These are phyloP conservation scores for Dovyalis caffra DNA, from an alignment of 345 rosid genomes.

Conservation along the genomic window DNA sequence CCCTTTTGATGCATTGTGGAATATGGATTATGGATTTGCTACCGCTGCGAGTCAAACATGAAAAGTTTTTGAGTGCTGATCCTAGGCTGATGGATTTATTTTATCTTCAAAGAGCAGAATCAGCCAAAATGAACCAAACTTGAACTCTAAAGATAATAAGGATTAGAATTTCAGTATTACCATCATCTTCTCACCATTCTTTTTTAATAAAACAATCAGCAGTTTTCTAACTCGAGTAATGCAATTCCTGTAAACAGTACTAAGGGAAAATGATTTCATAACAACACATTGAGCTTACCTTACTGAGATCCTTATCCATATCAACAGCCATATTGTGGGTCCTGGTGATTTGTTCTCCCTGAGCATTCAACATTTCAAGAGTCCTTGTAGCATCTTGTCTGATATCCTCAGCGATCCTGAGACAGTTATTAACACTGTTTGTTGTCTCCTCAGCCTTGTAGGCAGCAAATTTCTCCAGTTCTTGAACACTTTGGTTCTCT, in stretches of 20 bases:
- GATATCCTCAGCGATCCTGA: conserved; percentile 28
- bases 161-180: background rate
- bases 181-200: background rate
- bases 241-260: background rate
- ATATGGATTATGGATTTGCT: background rate
- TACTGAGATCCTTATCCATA: conserved; percentile 32
- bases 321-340: conserved; percentile 31
- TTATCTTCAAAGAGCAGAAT: background rate
- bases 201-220: background rate
- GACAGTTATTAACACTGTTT: conserved; percentile 23
- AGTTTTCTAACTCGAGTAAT: background rate
- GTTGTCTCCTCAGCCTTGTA: conserved; percentile 32
- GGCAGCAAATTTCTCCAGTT: conserved; percentile 31
- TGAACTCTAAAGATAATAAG: background rate
- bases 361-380: conserved; percentile 33
- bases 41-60: background rate
- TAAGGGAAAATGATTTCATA: background rate
- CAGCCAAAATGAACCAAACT: background rate
- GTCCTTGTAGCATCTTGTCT: conserved; percentile 28
- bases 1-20: background rate
- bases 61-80: background rate
- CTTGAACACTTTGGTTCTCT: conserved; percentile 29
- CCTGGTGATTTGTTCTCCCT: conserved; percentile 33
- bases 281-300: conserved; percentile 8
- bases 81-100: background rate